phyloP scores from a whole-genome alignment of 192 early-diverging fungal genomes.

The Chytriomyces confervae region DNA sequence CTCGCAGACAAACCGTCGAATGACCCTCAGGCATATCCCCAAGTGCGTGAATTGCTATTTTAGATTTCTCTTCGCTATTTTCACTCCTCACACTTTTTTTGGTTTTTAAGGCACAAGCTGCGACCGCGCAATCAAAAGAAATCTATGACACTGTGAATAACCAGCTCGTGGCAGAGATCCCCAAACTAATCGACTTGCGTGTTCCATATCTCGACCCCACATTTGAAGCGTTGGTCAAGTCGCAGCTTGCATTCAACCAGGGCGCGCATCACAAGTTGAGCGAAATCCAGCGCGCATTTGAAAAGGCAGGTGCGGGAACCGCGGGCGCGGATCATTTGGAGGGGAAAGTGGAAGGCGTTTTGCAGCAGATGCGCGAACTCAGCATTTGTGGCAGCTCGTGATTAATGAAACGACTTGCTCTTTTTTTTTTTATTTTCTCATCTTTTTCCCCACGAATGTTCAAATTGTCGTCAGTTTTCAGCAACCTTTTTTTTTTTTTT shows the following conservation, averaged over 20 bases:
- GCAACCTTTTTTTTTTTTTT: no score
- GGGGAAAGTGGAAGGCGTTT: slow-evolving; percentile 76
- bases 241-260: slow-evolving; percentile 90
- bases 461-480: no score
- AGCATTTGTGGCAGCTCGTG: slow-evolving; percentile 72
- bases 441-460: no score
- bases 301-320: slow-evolving; percentile 26
- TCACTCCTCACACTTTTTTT: slow-evolving; percentile 10
- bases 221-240: slow-evolving; percentile 94
- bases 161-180: slow-evolving; percentile 83
- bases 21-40: slow-evolving; percentile 58
- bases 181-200: slow-evolving; percentile 85
- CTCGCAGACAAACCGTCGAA: slow-evolving; percentile 80
- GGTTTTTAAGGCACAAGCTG: slow-evolving; percentile 76
- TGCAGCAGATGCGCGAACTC: slow-evolving; percentile 88
- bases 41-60: background rate
- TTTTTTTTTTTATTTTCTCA: no score
- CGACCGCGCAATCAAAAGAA: slow-evolving; percentile 73
- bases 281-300: slow-evolving; percentile 53
- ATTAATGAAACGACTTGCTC: background rate
- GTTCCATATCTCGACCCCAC: slow-evolving; percentile 93
- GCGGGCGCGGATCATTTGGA: slow-evolving; percentile 59
- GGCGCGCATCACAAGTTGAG: slow-evolving; percentile 79
- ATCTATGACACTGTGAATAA: slow-evolving; percentile 83
- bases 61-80: no score